Evolutionary conservation across 768 basidiomycete genomes (phyloP).

Genomic region (Agrocybe praecox): DNA sequence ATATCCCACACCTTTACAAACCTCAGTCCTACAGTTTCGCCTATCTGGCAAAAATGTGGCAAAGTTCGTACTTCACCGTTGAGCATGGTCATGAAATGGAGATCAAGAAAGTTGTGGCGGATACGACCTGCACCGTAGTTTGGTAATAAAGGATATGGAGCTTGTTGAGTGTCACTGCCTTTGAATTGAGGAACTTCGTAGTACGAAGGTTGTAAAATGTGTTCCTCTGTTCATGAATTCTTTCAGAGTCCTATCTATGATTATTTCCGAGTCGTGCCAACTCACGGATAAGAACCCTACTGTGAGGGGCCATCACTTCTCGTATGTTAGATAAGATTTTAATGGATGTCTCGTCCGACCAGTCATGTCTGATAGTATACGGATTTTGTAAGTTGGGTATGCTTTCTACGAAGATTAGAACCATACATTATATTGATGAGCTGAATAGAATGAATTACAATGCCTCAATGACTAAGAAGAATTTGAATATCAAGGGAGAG

Average conservation of each 20-base stretch:
- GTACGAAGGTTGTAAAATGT: slow-evolving; percentile 32
- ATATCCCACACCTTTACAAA: slow-evolving; percentile 1
- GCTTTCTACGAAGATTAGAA: slow-evolving; percentile 2
- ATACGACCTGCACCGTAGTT: slow-evolving; percentile 47
- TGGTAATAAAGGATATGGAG: slow-evolving; percentile 47
- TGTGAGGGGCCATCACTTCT: slow-evolving; percentile 33
- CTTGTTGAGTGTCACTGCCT: slow-evolving; percentile 17
- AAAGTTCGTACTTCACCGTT: slow-evolving; percentile 47
- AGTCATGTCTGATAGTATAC: slow-evolving; percentile 36
- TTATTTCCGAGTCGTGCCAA: background rate
- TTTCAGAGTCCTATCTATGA: too few relatives aligned
- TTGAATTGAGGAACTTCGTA: slow-evolving; percentile 4
- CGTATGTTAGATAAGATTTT: slow-evolving; percentile 25
- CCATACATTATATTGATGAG: slow-evolving; percentile 37
- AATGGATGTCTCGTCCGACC: slow-evolving; percentile 36
- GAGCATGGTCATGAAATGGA: slow-evolving; percentile 44
- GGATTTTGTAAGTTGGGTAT: background rate
- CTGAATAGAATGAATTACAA: slow-evolving; percentile 14
- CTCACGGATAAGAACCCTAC: slow-evolving; percentile 40
- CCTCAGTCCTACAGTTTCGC: slow-evolving; percentile 7
- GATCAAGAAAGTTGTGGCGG: slow-evolving; percentile 43
- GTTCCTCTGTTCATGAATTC: slow-evolving; percentile 34
- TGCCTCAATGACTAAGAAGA: background rate
- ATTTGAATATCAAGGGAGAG: background rate
- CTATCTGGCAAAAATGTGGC: slow-evolving; percentile 38